Evolutionary conservation across 2,329 filamentous ascomycete genomes (phyloP).

Genomic region (Rachicladosporium sp.): DNA sequence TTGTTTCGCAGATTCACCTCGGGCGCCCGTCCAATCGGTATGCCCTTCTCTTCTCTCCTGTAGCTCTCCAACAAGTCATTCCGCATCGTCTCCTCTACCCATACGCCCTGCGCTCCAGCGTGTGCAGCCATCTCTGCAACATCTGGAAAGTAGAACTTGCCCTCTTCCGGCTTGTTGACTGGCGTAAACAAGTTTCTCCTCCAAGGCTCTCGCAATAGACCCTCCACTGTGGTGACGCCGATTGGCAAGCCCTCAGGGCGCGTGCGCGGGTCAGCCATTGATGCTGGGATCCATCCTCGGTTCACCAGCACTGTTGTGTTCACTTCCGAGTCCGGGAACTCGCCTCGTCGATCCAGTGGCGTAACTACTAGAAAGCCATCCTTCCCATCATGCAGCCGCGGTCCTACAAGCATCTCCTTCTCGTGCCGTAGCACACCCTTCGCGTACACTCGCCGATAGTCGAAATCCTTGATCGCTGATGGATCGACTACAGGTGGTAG

Average conservation of each 20-base stretch:
- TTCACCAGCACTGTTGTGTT: conserved; percentile 69
- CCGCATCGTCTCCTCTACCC: conserved; percentile 91
- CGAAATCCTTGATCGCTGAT: conserved; percentile 72
- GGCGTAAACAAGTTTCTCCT: conserved; percentile 98
- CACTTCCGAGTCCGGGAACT: conserved; percentile 18
- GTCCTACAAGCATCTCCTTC: conserved; percentile 91
- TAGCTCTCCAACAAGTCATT: conserved; percentile 67
- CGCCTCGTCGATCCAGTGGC: conserved; percentile 61
- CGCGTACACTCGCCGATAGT: conserved; percentile 74
- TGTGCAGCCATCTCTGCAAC: conserved; percentile 79
- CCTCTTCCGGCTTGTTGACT: conserved; percentile 68
- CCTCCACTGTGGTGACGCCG: conserved; percentile 68
- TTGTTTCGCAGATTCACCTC: conserved; percentile 94
- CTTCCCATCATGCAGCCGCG: conserved; percentile 75
- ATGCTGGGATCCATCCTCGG: conserved; percentile 82
- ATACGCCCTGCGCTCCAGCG: conserved; percentile 74
- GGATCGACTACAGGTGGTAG: conserved; percentile 75
- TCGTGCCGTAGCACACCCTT: conserved; percentile 69
- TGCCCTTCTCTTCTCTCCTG: conserved; percentile 64
- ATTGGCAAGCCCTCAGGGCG: conserved; percentile 52
- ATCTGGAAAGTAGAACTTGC: conserved; percentile 91
- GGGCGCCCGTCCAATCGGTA: conserved; percentile 76
- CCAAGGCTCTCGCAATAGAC: conserved; percentile 75
- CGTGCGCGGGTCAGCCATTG: conserved; percentile 50
- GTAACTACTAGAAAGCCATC: conserved; percentile 89